Evolutionary conservation across 768 basidiomycete genomes (phyloP), one percentile per base, ranked within the genome.

Genomic region (Mycena sanguinolenta): DNA sequence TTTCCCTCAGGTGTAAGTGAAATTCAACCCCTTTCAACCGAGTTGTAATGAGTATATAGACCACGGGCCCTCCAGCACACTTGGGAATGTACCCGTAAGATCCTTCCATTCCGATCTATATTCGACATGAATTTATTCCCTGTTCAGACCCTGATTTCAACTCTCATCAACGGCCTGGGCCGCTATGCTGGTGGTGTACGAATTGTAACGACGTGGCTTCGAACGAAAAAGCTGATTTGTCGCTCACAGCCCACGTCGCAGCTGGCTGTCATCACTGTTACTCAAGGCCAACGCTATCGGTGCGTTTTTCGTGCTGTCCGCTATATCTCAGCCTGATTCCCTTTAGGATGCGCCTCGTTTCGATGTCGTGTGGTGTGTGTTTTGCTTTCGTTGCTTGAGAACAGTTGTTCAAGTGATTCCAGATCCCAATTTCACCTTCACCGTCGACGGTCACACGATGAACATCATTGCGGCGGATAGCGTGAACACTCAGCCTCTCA

Each of bases 391-490:
- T 38, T 38, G 8, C 30, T 19, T 14, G 21, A 23, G 25, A 0
- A 7, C 34, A 2, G 14, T 25, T 3, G 8, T 34, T 36, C 10
- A 63, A 8, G 12, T 39, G 12, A 21, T 19, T 38, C 1, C 27
- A 64, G 78, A 78, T 59, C 75, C 78, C 36, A 77, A 76, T 52
- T 87, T 81, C 76, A 78, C 75, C 27, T 86, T 88, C 76, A 78
- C 83, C 0, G 84, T 88, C 27, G 84, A 87, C 70, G 78, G 81
- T 7, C 87, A 88, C 63, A 76, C 75, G 16, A 74, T 88, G 81
- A 88, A 84, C 6, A 79, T 90, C 57, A 89, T 90, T 55, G 89
- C 90, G 72, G 85, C 77, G 2, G 89, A 90, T 55, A 83, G 85
- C 1, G 78, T 76, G 53, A 84, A 84, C 71, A 82, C 82, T 0